These are phyloP conservation scores for Microdochium bolleyi DNA, from an alignment of 2,329 filamentous ascomycete genomes.

Conservation along the genomic window DNA sequence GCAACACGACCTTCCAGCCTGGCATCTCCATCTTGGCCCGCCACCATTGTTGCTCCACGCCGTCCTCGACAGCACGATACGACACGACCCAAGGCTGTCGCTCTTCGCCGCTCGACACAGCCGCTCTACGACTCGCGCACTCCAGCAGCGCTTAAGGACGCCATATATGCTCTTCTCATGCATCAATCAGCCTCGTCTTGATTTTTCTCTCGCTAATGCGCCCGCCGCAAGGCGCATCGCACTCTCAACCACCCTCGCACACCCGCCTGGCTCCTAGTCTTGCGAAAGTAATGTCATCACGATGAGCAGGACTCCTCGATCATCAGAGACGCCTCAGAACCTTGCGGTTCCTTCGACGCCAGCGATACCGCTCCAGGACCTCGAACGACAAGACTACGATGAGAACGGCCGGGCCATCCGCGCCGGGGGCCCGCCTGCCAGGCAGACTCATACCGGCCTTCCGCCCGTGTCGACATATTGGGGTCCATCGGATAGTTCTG, in stretches of 20 bases:
- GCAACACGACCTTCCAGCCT: no score
- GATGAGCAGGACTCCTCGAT: constrained; percentile 23
- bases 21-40: no score
- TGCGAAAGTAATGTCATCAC: constrained; percentile 27
- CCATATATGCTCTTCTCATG: constrained; percentile 2
- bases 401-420: background rate
- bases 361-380: constrained; percentile 66
- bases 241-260: constrained; percentile 1
- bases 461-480: constrained; percentile 43
- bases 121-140: background rate
- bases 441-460: constrained; percentile 9
- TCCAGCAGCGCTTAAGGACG: background rate
- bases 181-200: constrained; percentile 8
- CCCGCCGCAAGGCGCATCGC: constrained; percentile 11
- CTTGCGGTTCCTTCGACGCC: constrained; percentile 36
- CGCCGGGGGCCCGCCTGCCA: background rate
- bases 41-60: no score
- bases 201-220: background rate
- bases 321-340: constrained; percentile 35
- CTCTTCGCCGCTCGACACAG: background rate
- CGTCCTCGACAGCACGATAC: no score
- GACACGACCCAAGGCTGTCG: background rate
- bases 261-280: background rate
- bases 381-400: constrained; percentile 25
- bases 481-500: constrained; percentile 24